Evolutionary conservation across 1,284 basidiomycete species (phyloP), one percentile per base, ranked within the genome.

Genomic region (Chondrostereum purpureum): DNA sequence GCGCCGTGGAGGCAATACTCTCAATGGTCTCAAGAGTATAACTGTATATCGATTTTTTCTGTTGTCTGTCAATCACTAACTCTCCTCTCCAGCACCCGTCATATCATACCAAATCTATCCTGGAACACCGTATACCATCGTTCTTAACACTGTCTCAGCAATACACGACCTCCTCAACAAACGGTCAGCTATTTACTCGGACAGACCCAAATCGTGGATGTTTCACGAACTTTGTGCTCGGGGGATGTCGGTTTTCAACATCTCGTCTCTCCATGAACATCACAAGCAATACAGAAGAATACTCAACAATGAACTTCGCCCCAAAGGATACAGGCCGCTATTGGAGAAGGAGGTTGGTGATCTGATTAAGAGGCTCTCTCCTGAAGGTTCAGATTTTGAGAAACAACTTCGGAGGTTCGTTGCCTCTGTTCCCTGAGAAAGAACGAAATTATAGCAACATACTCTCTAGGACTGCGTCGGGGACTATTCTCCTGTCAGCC

Each of bases 401-500:
- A 47, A 53, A 4, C 67, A 70, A 50, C 47, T 70, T 13, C 59
- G 66, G 45, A 56, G 67, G 68, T 65, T n/a, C n/a, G n/a, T n/a
- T n/a, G n/a, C n/a, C n/a, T n/a, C n/a, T n/a, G n/a, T n/a, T n/a
- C n/a, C n/a, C n/a, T n/a, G n/a, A n/a, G n/a, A n/a, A n/a, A n/a
- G n/a, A n/a, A n/a, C n/a, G n/a, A n/a, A n/a, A n/a, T n/a, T n/a
- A n/a, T n/a, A n/a, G 23, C n/a, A 19, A 39, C 19, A 18, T 16
- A 36, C 16, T 40, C 20, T 36, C n/a, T 31, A 73, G 70, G 44
- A 68, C 68, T 47, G 59, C 66, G 1, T 61, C 62, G 0, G 64
- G 61, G 3, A 65, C 70, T 8, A 69, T 73, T 19, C 68, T 74
- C 67, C 67, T 64, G 48, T 55, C 69, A 14, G 63, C 69, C 1